Base-by-base conservation (phyloP, 1,139 yeast genomes). In the Hyphopichia fennica region DNA sequence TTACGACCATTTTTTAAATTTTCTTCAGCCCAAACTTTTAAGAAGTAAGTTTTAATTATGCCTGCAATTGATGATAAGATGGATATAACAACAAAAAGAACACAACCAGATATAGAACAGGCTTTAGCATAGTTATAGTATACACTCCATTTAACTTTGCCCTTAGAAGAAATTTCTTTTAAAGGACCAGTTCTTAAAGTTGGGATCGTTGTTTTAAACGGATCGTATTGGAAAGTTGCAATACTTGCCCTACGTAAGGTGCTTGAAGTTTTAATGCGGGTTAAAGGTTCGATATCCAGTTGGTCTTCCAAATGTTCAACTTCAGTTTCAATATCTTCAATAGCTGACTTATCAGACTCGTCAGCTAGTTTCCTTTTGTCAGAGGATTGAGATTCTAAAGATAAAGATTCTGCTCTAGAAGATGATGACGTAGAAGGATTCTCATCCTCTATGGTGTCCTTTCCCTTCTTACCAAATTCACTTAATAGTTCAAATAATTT, bases 1-100 rank as follows among this genome's bases (percentile, higher is more conserved):
- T 69, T 71, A 9, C 54, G 34, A 2, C 60, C 61, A 18, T 44
- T 39, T 16, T 46, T 38, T 27, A 69, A 67, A 46, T 70, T 72
- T 30, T 53, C 47, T 50, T 81, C 85, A 1, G 86, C 75, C 86
- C 86, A 81, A 41, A 70, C 64, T 54, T 81, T 81, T 46, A 81
- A 63, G 84, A 84, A 80, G 52, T 77, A 79, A 15, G 32, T 33
- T n/a, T 19, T 33, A 9, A 22, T 20, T 48, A 73, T 77, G 36
- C 79, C 79, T 2, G 52, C 52, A 13, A 62, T 55, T 0, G 61
- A 50, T 4, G 54, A 49, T 4, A 48, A 38, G 2, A 56, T 47
- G 6, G 57, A 44, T 5, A 48, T 14, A 0, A 57, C 39, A 9
- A 51, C 34, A 49, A 57, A 58, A 1, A 49, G 30, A 2, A 48